Conservation (phyloP, 2,329 filamentous ascomycete genomes). For the Fusarium nematophilum region DNA sequence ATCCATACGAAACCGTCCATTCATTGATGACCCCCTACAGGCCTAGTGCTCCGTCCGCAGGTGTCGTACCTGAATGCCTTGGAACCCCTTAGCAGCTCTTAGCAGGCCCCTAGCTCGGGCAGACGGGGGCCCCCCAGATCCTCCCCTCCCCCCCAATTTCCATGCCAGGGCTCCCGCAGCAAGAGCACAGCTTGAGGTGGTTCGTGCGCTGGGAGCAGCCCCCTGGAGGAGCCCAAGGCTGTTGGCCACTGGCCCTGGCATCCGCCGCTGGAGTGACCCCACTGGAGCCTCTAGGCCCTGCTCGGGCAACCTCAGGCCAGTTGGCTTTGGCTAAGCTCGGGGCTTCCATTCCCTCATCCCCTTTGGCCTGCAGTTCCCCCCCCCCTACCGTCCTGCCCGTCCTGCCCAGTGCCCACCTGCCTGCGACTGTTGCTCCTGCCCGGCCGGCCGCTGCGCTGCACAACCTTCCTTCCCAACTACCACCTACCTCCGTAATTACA, state of each 20-base stretch:
- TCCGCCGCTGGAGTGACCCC: constrained; percentile 11
- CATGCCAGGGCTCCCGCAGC: constrained; percentile 44
- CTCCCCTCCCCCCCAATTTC: constrained; percentile 39
- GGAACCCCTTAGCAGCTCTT: constrained; percentile 33
- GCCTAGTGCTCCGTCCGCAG: background rate
- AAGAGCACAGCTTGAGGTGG: constrained; percentile 26
- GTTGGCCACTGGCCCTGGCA: constrained; percentile 21
- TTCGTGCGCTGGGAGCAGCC: background rate
- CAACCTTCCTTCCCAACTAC: constrained; percentile 31
- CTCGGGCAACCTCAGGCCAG: constrained; percentile 23
- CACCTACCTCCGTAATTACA: no score
- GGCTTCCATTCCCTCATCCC: constrained; percentile 27
- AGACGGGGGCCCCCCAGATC: constrained; percentile 34
- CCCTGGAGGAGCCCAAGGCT: constrained; percentile 10
- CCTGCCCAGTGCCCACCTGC: constrained; percentile 28
- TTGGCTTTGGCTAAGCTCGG: constrained; percentile 32
- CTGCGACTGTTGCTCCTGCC: constrained; percentile 27
- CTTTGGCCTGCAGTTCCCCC: constrained; percentile 40
- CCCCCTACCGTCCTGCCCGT: constrained; percentile 37
- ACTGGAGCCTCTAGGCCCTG: constrained; percentile 29
- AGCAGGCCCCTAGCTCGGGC: constrained; percentile 22
- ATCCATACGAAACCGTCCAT: no score
- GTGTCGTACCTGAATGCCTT: background rate
- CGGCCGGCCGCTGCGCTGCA: no score
- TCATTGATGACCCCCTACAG: no score